Evolutionary conservation across 257 asterid genomes (phyloP), one percentile per base, ranked within the genome.

Genomic region (Paraleonurus japonicus): DNA sequence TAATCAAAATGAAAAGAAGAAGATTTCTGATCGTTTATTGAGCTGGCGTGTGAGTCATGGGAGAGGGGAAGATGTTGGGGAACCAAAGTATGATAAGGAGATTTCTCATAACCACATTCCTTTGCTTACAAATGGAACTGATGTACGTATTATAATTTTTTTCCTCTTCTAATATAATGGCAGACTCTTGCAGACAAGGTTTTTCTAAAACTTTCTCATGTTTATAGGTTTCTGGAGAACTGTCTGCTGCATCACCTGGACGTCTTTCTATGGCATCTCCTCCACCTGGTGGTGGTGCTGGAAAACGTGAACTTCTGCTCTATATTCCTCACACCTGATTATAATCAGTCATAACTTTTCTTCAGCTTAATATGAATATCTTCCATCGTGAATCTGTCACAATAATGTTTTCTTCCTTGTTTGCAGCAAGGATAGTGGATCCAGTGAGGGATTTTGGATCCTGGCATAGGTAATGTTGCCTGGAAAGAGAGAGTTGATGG

Each of bases 401-500:
- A 28, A 32, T 65, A 35, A 43, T 79, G 24, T 48, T 27, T 63
- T 85, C 26, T 59, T 57, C 24, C 55, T 61, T 58, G 19, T 81
- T 60, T 79, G 70, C 96, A 92, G 96, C 98, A 60, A 85, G 95
- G 73, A 87, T 86, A 77, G 95, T 90, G 51, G 96, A 90, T 80
- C 95, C 96, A 17, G 91, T 82, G 67, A 85, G 90, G 84, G 95
- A 85, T 65, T 85, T 85, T 72, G 98, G 92, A 22, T 89, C 98
- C 92, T 55, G 95, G 96, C 77, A 47, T 84, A 69, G 97, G 96
- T 41, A 92, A 89, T 86, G 97, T 92, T 78, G 95, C 96, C 60
- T 92, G 97, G 96, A 92, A 89, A 83, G 96, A 92, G 79, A 89
- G 97, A 83, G 96, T 90, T 55, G 96, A 87, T 75, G 97, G 96